Percentiles rank a stretch among this genome's conserved stretches.
Conservation (phyloP, 2,329 filamentous ascomycete genomes). For the Arthrinium phaeospermum region DNA sequence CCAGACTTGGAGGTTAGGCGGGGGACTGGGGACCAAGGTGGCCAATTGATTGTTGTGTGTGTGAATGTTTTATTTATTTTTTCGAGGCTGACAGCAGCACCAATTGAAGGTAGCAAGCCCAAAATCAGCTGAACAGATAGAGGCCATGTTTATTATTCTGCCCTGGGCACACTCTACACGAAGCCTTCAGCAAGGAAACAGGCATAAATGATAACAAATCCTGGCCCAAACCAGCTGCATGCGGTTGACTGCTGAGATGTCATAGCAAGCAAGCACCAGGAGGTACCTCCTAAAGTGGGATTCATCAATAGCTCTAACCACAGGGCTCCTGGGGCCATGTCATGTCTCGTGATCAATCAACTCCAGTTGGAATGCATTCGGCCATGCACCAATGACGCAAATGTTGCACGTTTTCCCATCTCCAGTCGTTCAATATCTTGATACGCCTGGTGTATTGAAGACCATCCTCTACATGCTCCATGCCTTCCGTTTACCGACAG, state of each 20-base stretch:
- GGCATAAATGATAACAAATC: background rate
- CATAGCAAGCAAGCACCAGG: background rate
- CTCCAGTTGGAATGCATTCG: background rate
- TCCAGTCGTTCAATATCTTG: background rate
- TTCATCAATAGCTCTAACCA: background rate
- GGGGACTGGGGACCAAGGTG: background rate
- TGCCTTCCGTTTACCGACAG: background rate
- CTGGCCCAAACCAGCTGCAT: slow-evolving; percentile 5
- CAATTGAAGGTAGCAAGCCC: background rate
- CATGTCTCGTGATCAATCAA: slow-evolving; percentile 9
- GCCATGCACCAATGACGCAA: background rate
- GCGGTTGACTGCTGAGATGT: background rate
- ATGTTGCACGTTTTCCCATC: background rate
- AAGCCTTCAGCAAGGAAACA: background rate
- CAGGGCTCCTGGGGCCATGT: background rate
- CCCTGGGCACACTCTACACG: background rate
- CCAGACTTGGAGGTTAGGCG: background rate
- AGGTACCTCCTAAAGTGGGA: background rate
- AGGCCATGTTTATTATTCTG: background rate
- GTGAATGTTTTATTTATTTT: background rate
- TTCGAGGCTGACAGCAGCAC: background rate
- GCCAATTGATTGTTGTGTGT: background rate
- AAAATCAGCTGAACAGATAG: background rate
- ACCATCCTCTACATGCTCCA: background rate
- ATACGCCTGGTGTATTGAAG: background rate